Percentiles rank a stretch among this genome's conserved stretches.
Conservation (phyloP, 1,284 basidiomycete genomes). For the Papiliotrema nemorosa region DNA sequence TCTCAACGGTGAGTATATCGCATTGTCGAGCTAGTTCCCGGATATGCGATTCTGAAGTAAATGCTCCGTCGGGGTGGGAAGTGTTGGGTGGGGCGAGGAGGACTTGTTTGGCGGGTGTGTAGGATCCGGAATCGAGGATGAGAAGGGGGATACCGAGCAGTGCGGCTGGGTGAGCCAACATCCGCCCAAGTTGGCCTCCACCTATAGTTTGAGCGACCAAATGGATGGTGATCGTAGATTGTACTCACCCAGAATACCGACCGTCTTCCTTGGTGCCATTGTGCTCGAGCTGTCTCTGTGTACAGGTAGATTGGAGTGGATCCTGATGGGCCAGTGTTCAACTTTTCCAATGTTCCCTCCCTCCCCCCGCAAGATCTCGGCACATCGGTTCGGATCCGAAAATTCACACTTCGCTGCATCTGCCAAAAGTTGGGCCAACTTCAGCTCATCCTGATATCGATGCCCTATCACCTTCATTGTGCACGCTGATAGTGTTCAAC, state of each 20-base stretch:
- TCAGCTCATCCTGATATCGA: neutral
- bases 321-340: neutral
- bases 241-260: conserved; percentile 47
- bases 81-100: conserved; percentile 57
- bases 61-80: conserved; percentile 82
- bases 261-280: conserved; percentile 46
- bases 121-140: conserved; percentile 77
- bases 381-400: neutral
- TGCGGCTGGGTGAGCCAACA: conserved; percentile 89
- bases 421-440: too few relatives aligned
- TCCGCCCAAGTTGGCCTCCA: conserved; percentile 95
- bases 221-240: neutral
- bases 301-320: neutral
- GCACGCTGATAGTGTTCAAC: too few relatives aligned
- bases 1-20: conserved; percentile 92
- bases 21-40: conserved; percentile 72
- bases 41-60: conserved; percentile 78
- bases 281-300: neutral
- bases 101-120: conserved; percentile 89
- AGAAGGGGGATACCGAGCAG: conserved; percentile 82
- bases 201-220: conserved; percentile 54
- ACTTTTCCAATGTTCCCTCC: neutral
- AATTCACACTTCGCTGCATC: neutral
- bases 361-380: neutral
- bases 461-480: too few relatives aligned